A percentile compares a stretch with the other conserved stretches of the same genome.
These are phyloP conservation scores for Leptoxyphium fumago DNA, from an alignment of 2,329 filamentous ascomycete genomes.

Conservation along the genomic window DNA sequence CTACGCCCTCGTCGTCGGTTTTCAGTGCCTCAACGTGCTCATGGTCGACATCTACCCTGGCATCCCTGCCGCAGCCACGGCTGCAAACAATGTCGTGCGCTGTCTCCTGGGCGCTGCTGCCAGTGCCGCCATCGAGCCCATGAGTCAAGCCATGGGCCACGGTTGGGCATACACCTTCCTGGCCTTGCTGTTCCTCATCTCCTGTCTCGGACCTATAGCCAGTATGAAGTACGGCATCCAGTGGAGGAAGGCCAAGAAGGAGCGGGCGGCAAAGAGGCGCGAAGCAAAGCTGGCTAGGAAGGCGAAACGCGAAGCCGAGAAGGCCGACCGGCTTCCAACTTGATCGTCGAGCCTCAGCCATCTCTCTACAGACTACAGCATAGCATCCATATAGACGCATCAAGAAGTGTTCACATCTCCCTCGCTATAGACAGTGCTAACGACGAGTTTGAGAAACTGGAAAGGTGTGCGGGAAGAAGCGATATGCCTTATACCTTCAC, in stretches of 20 bases:
- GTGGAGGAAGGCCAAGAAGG: conserved; percentile 15
- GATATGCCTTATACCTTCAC: no score
- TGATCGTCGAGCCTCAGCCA: not conserved
- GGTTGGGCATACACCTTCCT: conserved; percentile 30
- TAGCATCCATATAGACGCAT: no score
- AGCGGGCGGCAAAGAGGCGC: conserved; percentile 6
- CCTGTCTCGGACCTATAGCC: conserved; percentile 7
- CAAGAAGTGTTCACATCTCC: no score
- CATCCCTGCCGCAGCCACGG: conserved; percentile 27
- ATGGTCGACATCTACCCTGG: conserved; percentile 31
- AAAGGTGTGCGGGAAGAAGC: no score
- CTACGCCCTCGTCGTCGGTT: conserved; percentile 25
- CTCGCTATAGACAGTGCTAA: no score
- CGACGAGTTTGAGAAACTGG: no score
- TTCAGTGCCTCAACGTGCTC: conserved; percentile 32
- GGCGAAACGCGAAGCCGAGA: not conserved
- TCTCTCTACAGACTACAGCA: not conserved
- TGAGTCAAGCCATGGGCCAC: conserved; percentile 24
- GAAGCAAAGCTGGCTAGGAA: not conserved
- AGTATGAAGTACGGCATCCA: conserved; percentile 13
- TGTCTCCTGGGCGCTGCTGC: conserved; percentile 31
- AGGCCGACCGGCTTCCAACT: not conserved
- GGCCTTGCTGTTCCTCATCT: conserved; percentile 11
- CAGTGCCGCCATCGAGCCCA: conserved; percentile 24
- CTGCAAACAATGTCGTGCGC: conserved; percentile 29